Percentiles rank a stretch among this genome's conserved stretches.
Evolutionary conservation across 2,329 filamentous ascomycete genomes (phyloP).

Genomic region (Dactylella cylindrospora): DNA sequence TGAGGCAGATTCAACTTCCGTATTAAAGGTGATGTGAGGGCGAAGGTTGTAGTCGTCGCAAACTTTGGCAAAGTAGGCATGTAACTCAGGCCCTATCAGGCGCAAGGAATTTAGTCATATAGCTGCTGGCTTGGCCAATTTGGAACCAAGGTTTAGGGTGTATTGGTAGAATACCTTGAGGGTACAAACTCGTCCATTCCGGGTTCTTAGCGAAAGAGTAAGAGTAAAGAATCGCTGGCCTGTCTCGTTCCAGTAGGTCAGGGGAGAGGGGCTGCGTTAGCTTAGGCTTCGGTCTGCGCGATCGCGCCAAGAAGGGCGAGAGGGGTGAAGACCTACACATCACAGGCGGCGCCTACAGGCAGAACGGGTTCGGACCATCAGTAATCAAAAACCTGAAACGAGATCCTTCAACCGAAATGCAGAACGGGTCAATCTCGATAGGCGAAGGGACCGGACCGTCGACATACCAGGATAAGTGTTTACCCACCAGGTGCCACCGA

Average conservation of each 20-base stretch:
- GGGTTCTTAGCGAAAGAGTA: slow-evolving; percentile 61
- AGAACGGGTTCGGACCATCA: not conserved
- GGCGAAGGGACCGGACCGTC: not conserved
- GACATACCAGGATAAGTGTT: slow-evolving; percentile 62
- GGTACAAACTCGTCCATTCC: slow-evolving; percentile 58
- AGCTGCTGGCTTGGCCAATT: not conserved
- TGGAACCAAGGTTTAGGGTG: not conserved
- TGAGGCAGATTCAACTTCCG: slow-evolving; percentile 58
- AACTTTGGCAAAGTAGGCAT: slow-evolving; percentile 59
- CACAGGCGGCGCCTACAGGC: slow-evolving; percentile 56
- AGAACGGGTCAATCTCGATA: not conserved
- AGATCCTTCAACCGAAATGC: too few species aligned
- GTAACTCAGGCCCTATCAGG: slow-evolving; percentile 56
- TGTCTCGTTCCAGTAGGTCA: too few species aligned
- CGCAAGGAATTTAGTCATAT: not conserved
- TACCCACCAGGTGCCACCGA: slow-evolving; percentile 67
- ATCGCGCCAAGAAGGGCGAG: not conserved
- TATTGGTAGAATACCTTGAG: slow-evolving; percentile 46
- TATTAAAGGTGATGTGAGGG: slow-evolving; percentile 63
- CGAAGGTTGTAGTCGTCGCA: slow-evolving; percentile 58
- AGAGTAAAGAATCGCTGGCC: slow-evolving; percentile 60
- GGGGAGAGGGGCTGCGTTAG: not conserved
- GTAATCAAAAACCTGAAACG: too few species aligned
- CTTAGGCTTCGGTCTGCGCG: not conserved
- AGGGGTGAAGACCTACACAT: slow-evolving; percentile 53